phyloP scores from a whole-genome alignment of 192 early-diverging fungal species.

The Backusella circina region DNA sequence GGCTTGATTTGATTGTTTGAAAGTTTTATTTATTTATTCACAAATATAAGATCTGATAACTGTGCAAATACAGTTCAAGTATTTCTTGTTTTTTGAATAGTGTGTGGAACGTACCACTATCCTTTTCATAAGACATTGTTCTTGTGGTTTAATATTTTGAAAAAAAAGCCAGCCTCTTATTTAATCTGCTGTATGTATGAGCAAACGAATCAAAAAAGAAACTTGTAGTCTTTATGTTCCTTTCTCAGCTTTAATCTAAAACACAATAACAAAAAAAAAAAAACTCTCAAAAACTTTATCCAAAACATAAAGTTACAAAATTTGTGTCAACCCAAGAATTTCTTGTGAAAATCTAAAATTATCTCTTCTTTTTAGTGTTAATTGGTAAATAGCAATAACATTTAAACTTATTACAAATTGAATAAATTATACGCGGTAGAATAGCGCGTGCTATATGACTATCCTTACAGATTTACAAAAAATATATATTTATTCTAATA shows the following conservation, averaged over 20 bases:
- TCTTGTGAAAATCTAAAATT: neutral
- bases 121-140: slow-evolving; percentile 1
- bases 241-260: neutral
- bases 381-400: neutral
- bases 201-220: neutral
- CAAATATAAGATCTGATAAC: neutral
- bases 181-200: neutral
- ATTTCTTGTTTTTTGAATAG: neutral
- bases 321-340: neutral
- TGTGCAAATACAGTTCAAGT: neutral
- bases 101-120: neutral
- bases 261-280: neutral
- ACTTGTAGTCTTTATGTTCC: neutral
- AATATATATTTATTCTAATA: neutral
- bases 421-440: neutral
- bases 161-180: neutral
- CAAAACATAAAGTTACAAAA: neutral
- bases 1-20: neutral
- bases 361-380: neutral
- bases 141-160: neutral
- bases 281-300: neutral
- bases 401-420: neutral
- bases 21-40: neutral
- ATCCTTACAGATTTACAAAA: neutral
- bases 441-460: neutral